Evolutionary conservation across 306 rosid species (phyloP).

Genomic region (Lagenaria siceraria): DNA sequence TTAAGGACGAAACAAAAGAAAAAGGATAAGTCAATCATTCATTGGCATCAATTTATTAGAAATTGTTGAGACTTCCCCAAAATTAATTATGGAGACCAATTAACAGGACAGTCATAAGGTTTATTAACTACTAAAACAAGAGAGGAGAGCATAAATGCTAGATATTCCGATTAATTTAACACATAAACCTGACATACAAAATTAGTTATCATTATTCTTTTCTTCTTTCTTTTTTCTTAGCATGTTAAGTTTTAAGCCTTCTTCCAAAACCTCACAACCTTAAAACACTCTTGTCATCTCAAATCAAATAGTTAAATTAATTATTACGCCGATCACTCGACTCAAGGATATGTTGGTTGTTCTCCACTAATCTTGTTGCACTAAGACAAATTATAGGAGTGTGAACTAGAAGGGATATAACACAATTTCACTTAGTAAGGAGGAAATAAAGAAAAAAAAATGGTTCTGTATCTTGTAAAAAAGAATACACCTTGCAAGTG

Average conservation of each 20-base stretch:
- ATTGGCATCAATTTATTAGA: neutral
- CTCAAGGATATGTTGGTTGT: neutral
- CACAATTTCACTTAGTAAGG: neutral
- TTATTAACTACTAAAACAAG: neutral
- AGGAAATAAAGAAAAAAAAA: neutral
- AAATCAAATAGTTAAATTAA: neutral
- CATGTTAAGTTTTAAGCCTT: neutral
- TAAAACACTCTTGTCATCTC: neutral
- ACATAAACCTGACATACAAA: neutral
- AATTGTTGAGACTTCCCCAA: neutral
- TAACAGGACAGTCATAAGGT: neutral
- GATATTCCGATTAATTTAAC: neutral
- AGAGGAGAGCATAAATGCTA: neutral
- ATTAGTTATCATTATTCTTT: neutral
- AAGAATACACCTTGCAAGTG: constrained; percentile 64
- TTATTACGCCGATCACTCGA: neutral
- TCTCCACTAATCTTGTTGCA: neutral
- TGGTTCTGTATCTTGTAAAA: neutral
- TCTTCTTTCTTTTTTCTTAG: neutral
- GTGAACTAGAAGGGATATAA: neutral
- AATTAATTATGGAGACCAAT: neutral
- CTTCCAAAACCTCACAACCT: neutral
- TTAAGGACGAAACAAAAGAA: neutral
- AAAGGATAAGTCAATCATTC: neutral
- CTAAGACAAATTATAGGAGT: neutral